These are phyloP conservation scores for Coprinopsis strossmayeri DNA, from an alignment of 768 basidiomycete genomes.

Conservation along the genomic window DNA sequence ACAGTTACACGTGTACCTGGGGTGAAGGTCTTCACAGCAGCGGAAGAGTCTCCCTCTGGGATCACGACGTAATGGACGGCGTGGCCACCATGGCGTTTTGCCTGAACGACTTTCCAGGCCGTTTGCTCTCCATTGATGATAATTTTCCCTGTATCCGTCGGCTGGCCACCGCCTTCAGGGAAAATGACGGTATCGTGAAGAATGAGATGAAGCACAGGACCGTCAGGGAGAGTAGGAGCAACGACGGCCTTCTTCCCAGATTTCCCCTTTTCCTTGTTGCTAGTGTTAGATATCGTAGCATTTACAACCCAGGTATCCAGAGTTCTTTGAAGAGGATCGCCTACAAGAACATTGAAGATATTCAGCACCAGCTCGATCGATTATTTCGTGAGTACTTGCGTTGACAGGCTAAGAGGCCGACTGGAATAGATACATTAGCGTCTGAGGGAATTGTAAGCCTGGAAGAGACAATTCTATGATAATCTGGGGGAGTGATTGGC, in stretches of 20 bases:
- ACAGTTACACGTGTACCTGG: constrained; percentile 47
- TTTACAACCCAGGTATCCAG: constrained; percentile 53
- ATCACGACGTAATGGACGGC: constrained; percentile 68
- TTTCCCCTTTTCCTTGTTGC: constrained; percentile 41
- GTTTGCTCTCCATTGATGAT: constrained; percentile 36
- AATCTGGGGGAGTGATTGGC: constrained; percentile 43
- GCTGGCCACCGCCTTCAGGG: constrained; percentile 80
- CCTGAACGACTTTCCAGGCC: constrained; percentile 55
- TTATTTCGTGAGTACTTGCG: constrained; percentile 31
- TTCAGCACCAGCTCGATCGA: not conserved
- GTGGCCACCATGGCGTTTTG: constrained; percentile 62
- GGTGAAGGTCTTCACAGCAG: constrained; percentile 39
- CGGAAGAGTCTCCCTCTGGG: constrained; percentile 29
- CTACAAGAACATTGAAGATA: constrained; percentile 24
- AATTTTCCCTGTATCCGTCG: constrained; percentile 63
- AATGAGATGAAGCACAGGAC: constrained; percentile 55
- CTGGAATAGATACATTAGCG: constrained; percentile 48
- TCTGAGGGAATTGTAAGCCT: constrained; percentile 50
- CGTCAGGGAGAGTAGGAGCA: constrained; percentile 34
- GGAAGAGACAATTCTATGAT: constrained; percentile 60
- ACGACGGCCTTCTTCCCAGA: constrained; percentile 46
- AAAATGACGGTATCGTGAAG: constrained; percentile 76
- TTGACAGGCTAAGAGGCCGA: constrained; percentile 77
- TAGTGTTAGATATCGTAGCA: constrained; percentile 39
- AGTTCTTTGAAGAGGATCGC: constrained; percentile 61